Evolutionary conservation across 2,329 filamentous ascomycete species (phyloP).

Genomic region (Coniochaeta hoffmannii): DNA sequence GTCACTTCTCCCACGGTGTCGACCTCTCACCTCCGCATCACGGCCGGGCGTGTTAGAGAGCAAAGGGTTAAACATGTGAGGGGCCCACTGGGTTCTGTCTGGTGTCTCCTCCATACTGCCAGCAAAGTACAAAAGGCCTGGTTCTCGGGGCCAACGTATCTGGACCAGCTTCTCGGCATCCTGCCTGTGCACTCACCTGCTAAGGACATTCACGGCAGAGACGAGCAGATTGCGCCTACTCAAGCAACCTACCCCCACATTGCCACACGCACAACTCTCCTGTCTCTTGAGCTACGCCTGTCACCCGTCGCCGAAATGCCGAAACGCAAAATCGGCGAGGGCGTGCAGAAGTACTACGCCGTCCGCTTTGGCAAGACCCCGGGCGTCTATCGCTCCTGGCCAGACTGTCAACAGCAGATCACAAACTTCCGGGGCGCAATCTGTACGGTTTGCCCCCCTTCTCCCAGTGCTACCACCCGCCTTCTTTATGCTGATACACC

Average conservation of each 20-base stretch:
- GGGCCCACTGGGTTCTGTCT: background rate
- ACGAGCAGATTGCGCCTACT: too few species aligned
- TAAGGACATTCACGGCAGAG: too few species aligned
- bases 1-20: background rate
- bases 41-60: background rate
- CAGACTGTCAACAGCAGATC: constrained; percentile 54
- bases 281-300: too few species aligned
- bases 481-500: background rate
- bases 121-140: background rate
- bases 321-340: background rate
- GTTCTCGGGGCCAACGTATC: background rate
- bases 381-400: constrained; percentile 55
- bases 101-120: background rate
- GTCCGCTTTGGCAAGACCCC: constrained; percentile 49
- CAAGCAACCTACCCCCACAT: background rate
- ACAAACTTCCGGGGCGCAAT: constrained; percentile 55
- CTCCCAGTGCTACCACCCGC: background rate
- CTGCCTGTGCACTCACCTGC: background rate
- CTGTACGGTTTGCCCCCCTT: constrained; percentile 45
- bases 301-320: background rate
- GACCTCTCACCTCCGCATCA: background rate
- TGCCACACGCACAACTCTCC: too few species aligned
- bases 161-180: background rate
- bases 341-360: constrained; percentile 51
- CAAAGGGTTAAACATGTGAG: background rate